Base-by-base conservation (phyloP, 352 stramenopile genomes). In the Pythium myriotylum region DNA sequence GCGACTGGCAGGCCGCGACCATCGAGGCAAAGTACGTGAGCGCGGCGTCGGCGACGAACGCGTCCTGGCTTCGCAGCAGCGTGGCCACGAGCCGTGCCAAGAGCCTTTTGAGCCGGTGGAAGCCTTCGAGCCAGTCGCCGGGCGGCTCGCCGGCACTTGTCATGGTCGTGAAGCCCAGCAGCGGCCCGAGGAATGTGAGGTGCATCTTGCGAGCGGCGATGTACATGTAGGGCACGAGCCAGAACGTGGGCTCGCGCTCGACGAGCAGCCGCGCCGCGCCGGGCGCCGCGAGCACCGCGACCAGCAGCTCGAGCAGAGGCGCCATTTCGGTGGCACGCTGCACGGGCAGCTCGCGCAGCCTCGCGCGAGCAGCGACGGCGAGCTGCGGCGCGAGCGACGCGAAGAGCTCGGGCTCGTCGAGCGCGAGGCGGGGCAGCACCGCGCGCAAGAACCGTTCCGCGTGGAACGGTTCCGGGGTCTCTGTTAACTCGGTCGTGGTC, bases 131-230 rank as follows among this genome's bases (percentile, higher is more conserved):
- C 79, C 55, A 40, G 20, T 70, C 57, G 3, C 61, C 53, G 27
- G 60, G 71, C 4, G 71, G 47, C 39, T 79, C 68, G 14, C 81
- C 67, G 19, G 76, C 69, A 9, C 74, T 68, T 10, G 67, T 70
- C 62, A 91, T 79, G 12, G 69, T 86, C 19, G 77, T 83, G 29
- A 68, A 76, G 9, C 81, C 71, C 20, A 91, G 57, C 62, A 91
- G 81, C 47, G 79, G 75, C 0, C 81, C 81, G 22, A 91, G 45
- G 46, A 81, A 81, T 32, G 73, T 74, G 6, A 63, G 32, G n/a
- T 63, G 59, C 41, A 87, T 62, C 32, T 69, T 59, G 39, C 20
- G 20, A 17, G 46, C 49, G 12, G 62, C 63, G 17, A 81, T 82
- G 52, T 74, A 76, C 39, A 76, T 26, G 16, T 10, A 35, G 29